Evolutionary conservation across 257 asterid genomes (phyloP).

Genomic region (Echium plantagineum): DNA sequence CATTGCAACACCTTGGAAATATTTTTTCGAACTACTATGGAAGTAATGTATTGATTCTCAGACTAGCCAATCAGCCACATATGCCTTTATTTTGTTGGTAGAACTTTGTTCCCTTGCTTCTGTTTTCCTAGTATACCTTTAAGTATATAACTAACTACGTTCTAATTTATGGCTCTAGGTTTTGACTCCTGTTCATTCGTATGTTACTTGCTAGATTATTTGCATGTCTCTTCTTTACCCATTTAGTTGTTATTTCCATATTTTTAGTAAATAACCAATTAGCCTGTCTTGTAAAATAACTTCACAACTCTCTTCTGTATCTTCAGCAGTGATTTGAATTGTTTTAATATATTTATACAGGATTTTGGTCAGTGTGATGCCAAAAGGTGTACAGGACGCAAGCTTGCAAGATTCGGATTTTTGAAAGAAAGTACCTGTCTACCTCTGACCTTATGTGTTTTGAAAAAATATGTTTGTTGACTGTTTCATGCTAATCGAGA

Average conservation of each 20-base stretch:
- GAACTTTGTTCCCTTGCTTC: too few relatives aligned
- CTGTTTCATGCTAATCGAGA: background rate
- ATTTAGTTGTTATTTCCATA: background rate
- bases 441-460: slow-evolving; percentile 6
- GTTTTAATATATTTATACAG: slow-evolving; percentile 22
- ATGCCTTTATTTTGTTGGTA: too few relatives aligned
- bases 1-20: too few relatives aligned
- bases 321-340: slow-evolving; percentile 3
- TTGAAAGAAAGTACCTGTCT: slow-evolving; percentile 62
- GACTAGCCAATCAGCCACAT: too few relatives aligned
- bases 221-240: background rate
- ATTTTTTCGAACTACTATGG: too few relatives aligned
- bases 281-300: background rate
- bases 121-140: too few relatives aligned
- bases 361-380: slow-evolving; percentile 98
- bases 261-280: background rate
- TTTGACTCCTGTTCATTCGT: too few relatives aligned
- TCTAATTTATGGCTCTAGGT: too few relatives aligned
- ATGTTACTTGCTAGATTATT: background rate
- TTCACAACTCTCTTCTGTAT: background rate
- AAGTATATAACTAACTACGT: too few relatives aligned
- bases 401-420: slow-evolving; percentile 89
- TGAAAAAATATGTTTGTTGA: background rate
- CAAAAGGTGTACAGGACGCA: slow-evolving; percentile 95
- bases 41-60: too few relatives aligned